Percentiles rank a stretch among this genome's conserved stretches.
Conservation (phyloP, 2,329 filamentous ascomycete species). For the Claviceps citrina region DNA sequence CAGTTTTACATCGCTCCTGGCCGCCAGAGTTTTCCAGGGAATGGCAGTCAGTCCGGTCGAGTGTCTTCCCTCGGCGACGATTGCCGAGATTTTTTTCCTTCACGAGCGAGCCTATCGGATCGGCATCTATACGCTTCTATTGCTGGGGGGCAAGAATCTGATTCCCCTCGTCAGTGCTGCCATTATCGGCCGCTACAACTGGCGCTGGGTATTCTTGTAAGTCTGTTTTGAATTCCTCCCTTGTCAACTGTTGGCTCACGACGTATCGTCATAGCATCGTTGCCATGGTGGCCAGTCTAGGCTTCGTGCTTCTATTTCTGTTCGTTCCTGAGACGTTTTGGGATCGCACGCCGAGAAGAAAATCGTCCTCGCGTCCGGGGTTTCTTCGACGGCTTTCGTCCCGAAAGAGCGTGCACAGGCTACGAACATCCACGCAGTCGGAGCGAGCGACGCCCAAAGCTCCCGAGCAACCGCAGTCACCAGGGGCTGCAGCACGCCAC, state of each 20-base stretch:
- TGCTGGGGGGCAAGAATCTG: slow-evolving; percentile 83
- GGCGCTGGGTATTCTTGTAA: slow-evolving; percentile 86
- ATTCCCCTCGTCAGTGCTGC: slow-evolving; percentile 74
- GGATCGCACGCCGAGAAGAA: slow-evolving; percentile 57
- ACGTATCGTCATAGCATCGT: slow-evolving; percentile 46
- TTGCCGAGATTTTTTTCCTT: slow-evolving; percentile 91
- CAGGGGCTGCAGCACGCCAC: slow-evolving; percentile 10
- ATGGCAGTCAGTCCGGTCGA: slow-evolving; percentile 81
- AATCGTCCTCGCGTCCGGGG: slow-evolving; percentile 25
- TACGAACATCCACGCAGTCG: background rate
- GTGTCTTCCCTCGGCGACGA: slow-evolving; percentile 81
- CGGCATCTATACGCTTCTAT: slow-evolving; percentile 78
- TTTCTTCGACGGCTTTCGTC: slow-evolving; percentile 35
- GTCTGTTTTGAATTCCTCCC: slow-evolving; percentile 11
- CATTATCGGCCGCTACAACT: slow-evolving; percentile 61
- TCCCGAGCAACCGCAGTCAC: slow-evolving; percentile 8
- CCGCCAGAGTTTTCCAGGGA: slow-evolving; percentile 76
- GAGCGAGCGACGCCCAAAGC: slow-evolving; percentile 4
- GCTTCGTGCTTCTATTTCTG: slow-evolving; percentile 59
- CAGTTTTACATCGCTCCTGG: slow-evolving; percentile 60
- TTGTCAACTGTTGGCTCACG: background rate
- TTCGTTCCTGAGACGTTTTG: slow-evolving; percentile 94
- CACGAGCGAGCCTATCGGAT: slow-evolving; percentile 87
- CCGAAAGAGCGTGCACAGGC: slow-evolving; percentile 13
- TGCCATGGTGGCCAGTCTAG: slow-evolving; percentile 61